Evolutionary conservation across 139 green algal genomes (phyloP), one percentile per base, ranked within the genome.

Genomic region (Picochlorum sp.): DNA sequence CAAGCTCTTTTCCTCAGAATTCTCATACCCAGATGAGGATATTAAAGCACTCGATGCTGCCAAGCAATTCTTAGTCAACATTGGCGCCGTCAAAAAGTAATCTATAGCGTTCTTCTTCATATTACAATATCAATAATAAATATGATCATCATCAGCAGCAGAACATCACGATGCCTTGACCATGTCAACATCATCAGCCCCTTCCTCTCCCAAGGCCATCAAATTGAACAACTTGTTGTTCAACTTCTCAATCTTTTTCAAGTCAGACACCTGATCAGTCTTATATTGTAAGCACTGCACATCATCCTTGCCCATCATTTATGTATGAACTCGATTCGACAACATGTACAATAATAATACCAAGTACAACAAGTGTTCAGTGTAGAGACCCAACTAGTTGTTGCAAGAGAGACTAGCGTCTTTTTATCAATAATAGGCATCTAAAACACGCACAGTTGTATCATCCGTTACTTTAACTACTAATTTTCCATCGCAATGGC

Each of bases 391-490:
- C 7, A 41, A 11, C 28, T 30, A 6, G 28, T 30, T 30, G 28
- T 30, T 30, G 28, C 28, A 30, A 30, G 28, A 30, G 28, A 30
- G 28, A 30, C 4, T 30, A 30, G 28, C 28, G 24, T 28, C 28
- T 7, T 1, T 30, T 30, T 30, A 5, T 30, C 4, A 30, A 30
- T 30, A 6, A 0, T 6, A 30, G 3, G 28, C 4, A 30, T 30
- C 28, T 41, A 41, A 3, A 41, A 11, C 34, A 41, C 34, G 34
- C 63, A 94, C 87, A 76, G 72, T 76, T 2, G 58, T 60, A 63
- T 96, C 80, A 57, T 96, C 89, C 0, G 89, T 96, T 30, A 95
- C 83, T 68, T 96, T 96, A 7, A 96, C 61, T 10, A 85, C 73
- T 14, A 96, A 68, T 66, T 88, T 89, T 30, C 85, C 86, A 28